phyloP scores from a whole-genome alignment of 2,329 filamentous ascomycete genomes.

The Zopfia rhizophila region DNA sequence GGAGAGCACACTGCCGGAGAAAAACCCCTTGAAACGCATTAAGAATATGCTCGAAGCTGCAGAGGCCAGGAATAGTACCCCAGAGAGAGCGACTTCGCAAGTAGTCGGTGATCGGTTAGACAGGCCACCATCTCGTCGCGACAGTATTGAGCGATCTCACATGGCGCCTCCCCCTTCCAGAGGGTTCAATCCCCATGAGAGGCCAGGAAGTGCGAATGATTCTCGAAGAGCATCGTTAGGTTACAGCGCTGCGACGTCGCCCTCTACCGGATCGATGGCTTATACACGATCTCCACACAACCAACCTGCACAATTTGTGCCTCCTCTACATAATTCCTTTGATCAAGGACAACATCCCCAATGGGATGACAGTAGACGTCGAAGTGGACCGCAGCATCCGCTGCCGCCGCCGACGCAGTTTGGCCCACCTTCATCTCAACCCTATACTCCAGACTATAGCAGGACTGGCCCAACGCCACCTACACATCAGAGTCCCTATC shows the following conservation, averaged over 20 bases:
- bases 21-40: constrained; percentile 30
- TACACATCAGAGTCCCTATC: constrained; percentile 46
- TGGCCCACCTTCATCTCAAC: constrained; percentile 35
- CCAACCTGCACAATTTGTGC: constrained; percentile 25
- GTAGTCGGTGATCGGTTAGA: constrained; percentile 16
- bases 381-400: constrained; percentile 39
- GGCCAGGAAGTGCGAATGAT: constrained; percentile 34
- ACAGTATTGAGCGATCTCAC: constrained; percentile 29
- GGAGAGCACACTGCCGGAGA: constrained; percentile 37
- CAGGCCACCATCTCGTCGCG: constrained; percentile 37
- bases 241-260: constrained; percentile 28
- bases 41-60: constrained; percentile 12
- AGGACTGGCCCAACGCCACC: constrained; percentile 29
- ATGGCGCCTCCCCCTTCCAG: constrained; percentile 23
- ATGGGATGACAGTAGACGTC: constrained; percentile 40
- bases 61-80: constrained; percentile 9
- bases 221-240: constrained; percentile 35
- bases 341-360: constrained; percentile 35
- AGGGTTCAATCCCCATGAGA: constrained; percentile 29
- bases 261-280: constrained; percentile 21
- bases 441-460: constrained; percentile 34
- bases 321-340: constrained; percentile 36
- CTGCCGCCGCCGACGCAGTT: constrained; percentile 37
- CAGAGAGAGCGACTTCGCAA: constrained; percentile 3
- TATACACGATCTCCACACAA: constrained; percentile 27